These are phyloP conservation scores for Calonectria hawksworthii DNA, from an alignment of 2,329 filamentous ascomycete genomes.

Conservation along the genomic window DNA sequence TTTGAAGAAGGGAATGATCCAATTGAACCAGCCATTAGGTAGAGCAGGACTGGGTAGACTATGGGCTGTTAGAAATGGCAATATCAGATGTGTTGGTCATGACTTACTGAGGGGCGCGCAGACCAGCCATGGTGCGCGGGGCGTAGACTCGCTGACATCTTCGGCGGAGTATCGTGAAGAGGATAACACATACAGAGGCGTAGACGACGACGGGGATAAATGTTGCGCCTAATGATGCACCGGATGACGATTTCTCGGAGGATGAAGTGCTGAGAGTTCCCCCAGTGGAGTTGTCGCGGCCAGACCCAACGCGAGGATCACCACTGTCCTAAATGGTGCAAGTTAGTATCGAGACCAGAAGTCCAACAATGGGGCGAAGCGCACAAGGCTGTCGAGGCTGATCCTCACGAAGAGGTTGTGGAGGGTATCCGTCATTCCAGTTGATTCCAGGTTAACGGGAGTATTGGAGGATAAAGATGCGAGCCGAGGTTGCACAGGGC, in stretches of 20 bases:
- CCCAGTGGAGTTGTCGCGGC: constrained; percentile 49
- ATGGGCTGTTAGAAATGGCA: background rate
- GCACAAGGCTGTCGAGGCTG: background rate
- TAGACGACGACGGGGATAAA: constrained; percentile 68
- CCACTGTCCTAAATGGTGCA: background rate
- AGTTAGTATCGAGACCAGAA: background rate
- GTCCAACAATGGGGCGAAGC: background rate
- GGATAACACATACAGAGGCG: constrained; percentile 61
- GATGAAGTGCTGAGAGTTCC: constrained; percentile 53
- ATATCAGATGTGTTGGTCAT: constrained; percentile 38
- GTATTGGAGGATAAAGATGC: background rate
- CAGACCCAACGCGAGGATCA: constrained; percentile 54
- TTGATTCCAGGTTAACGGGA: background rate
- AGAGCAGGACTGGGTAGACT: constrained; percentile 72
- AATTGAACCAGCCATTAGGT: constrained; percentile 74
- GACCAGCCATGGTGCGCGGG: constrained; percentile 63
- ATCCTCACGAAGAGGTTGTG: background rate
- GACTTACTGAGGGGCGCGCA: constrained; percentile 60
- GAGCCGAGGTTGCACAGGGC: background rate
- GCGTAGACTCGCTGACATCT: constrained; percentile 67
- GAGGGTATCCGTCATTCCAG: background rate
- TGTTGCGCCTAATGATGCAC: constrained; percentile 60
- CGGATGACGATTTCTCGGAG: constrained; percentile 52
- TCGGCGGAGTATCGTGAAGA: constrained; percentile 65
- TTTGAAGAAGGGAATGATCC: constrained; percentile 77